These are phyloP conservation scores for Candida vartiovaarae DNA, from an alignment of 805 yeast species.

Conservation along the genomic window DNA sequence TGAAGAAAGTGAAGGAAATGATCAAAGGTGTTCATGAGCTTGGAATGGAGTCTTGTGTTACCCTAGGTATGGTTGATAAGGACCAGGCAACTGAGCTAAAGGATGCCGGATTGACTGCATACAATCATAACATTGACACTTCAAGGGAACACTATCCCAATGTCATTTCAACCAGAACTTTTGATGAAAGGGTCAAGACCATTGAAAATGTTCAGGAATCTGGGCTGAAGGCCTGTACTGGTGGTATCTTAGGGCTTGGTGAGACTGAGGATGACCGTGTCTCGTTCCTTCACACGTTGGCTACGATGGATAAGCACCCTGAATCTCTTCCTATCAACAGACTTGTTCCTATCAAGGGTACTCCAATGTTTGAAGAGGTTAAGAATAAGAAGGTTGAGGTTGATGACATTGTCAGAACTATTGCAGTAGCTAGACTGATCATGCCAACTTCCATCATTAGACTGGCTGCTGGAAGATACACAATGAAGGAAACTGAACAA, in stretches of 20 bases:
- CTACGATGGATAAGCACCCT: constrained; percentile 68
- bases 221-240: constrained; percentile 67
- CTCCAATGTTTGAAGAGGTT: constrained; percentile 60
- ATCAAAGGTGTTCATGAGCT: constrained; percentile 54
- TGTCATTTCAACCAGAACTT: constrained; percentile 63
- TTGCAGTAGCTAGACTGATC: constrained; percentile 67
- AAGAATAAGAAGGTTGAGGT: constrained; percentile 40
- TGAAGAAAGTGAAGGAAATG: constrained; percentile 59
- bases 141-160: constrained; percentile 70
- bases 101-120: constrained; percentile 73
- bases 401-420: constrained; percentile 58
- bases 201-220: constrained; percentile 55
- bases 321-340: constrained; percentile 78
- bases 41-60: constrained; percentile 74
- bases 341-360: constrained; percentile 72
- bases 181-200: constrained; percentile 65
- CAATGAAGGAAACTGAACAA: constrained; percentile 75
- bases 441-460: constrained; percentile 71
- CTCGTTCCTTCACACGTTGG: constrained; percentile 56
- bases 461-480: constrained; percentile 75
- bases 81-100: constrained; percentile 55
- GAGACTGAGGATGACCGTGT: constrained; percentile 68
- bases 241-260: constrained; percentile 76
- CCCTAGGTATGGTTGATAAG: constrained; percentile 67
- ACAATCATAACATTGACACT: constrained; percentile 76